Evolutionary conservation across 202 grass and related monocot species (phyloP).

Genomic region (Setaria italica): DNA sequence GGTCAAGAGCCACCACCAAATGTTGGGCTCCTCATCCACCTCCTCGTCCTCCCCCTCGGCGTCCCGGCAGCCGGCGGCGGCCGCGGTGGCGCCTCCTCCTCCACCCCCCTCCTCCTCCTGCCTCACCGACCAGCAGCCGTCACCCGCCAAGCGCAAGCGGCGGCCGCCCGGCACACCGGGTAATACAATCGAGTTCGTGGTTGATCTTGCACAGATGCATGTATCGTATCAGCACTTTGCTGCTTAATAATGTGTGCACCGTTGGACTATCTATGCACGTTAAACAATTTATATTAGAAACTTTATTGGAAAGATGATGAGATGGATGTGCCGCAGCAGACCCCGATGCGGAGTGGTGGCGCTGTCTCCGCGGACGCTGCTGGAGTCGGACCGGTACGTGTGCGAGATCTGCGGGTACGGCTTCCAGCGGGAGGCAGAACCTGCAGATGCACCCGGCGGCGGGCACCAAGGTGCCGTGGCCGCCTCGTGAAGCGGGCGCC

Average conservation of each 20-base stretch:
- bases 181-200: neutral
- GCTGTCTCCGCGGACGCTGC: slow-evolving; percentile 88
- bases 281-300: neutral
- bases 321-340: slow-evolving; percentile 35
- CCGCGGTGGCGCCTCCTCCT: neutral
- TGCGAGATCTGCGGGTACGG: slow-evolving; percentile 99
- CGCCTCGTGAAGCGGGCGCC: slow-evolving; percentile 71
- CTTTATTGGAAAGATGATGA: neutral
- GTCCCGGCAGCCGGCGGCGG: slow-evolving; percentile 18
- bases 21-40: slow-evolving; percentile 65
- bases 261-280: neutral
- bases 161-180: slow-evolving; percentile 63
- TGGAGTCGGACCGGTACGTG: slow-evolving; percentile 96
- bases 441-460: slow-evolving; percentile 97
- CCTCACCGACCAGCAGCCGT: slow-evolving; percentile 45
- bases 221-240: neutral
- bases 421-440: slow-evolving; percentile 96
- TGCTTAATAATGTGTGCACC: slow-evolving; percentile 3
- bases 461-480: slow-evolving; percentile 98
- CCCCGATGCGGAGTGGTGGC: slow-evolving; percentile 97
- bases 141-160: slow-evolving; percentile 60
- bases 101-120: slow-evolving; percentile 1
- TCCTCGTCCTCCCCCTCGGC: slow-evolving; percentile 51
- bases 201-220: neutral
- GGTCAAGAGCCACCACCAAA: slow-evolving; percentile 75